A percentile compares a stretch with the other conserved stretches of the same genome.
Evolutionary conservation across 1,284 basidiomycete genomes (phyloP).

Genomic region (Cutaneotrichosporon mucoides): DNA sequence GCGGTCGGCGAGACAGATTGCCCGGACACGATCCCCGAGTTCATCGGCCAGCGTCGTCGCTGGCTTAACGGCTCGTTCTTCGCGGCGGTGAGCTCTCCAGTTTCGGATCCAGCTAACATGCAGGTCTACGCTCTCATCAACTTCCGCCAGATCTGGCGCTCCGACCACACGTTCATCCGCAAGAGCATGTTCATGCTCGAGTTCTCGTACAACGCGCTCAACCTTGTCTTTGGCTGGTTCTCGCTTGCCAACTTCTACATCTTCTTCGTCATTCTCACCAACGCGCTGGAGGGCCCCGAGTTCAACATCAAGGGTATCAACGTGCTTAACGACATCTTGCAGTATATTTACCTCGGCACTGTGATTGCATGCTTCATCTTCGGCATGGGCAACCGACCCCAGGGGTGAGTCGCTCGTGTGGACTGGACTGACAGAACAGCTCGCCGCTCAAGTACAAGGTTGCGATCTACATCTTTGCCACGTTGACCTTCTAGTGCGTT

Average conservation of each 20-base stretch:
- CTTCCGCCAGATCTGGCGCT: constrained; percentile 73
- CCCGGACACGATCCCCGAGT: constrained; percentile 87
- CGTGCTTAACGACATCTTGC: constrained; percentile 22
- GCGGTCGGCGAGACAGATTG: constrained; percentile 97
- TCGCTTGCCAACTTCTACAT: constrained; percentile 86
- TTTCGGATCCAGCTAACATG: too few species aligned
- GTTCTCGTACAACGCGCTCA: constrained; percentile 81
- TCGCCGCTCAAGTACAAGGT: constrained; percentile 80
- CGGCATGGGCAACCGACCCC: constrained; percentile 94
- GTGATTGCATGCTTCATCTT: constrained; percentile 87
- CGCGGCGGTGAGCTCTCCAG: constrained; percentile 62
- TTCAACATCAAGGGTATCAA: constrained; percentile 56
- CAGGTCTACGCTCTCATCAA: constrained; percentile 58
- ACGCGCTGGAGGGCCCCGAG: constrained; percentile 71
- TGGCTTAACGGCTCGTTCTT: constrained; percentile 80
- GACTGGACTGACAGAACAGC: too few species aligned
- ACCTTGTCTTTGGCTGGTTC: constrained; percentile 90
- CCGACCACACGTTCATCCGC: constrained; percentile 74
- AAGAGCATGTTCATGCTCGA: constrained; percentile 74
- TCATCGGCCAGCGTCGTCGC: constrained; percentile 69
- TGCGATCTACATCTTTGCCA: constrained; percentile 69
- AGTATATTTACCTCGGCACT: constrained; percentile 82
- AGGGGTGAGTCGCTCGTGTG: constrained; percentile 50
- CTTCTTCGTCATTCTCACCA: constrained; percentile 90
- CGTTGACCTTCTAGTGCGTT: constrained; percentile 67